phyloP scores from a whole-genome alignment of 2,329 filamentous ascomycete genomes.

The Colletotrichum ledebouriae region DNA sequence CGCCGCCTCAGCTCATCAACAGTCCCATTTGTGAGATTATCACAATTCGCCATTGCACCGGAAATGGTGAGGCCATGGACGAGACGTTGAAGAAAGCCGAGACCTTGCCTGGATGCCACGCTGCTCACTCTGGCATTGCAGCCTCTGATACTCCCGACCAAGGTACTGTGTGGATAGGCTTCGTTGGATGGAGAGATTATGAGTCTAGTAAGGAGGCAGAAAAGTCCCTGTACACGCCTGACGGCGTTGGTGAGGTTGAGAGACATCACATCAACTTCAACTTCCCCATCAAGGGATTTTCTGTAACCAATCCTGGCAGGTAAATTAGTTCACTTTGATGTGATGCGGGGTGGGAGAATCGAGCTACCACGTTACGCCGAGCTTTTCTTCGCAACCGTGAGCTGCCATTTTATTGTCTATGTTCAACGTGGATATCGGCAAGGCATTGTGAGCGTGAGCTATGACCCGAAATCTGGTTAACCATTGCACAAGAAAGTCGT shows the following conservation, averaged over 20 bases:
- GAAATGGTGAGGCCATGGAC: slow-evolving; percentile 18
- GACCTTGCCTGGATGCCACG: slow-evolving; percentile 11
- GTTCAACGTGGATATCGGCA: no score
- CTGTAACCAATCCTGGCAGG: slow-evolving; percentile 38
- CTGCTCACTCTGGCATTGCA: slow-evolving; percentile 26
- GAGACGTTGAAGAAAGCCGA: slow-evolving; percentile 29
- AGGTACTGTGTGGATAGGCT: slow-evolving; percentile 35
- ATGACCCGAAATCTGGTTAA: no score
- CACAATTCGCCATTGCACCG: slow-evolving; percentile 24
- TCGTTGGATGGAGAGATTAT: slow-evolving; percentile 28
- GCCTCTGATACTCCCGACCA: slow-evolving; percentile 18
- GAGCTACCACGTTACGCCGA: not conserved
- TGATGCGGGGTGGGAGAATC: not conserved
- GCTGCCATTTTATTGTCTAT: no score
- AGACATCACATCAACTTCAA: slow-evolving; percentile 38
- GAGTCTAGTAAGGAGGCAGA: slow-evolving; percentile 35
- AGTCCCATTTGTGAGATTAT: slow-evolving; percentile 38
- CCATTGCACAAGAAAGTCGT: no score
- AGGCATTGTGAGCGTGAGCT: no score
- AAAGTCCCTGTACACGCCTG: slow-evolving; percentile 23
- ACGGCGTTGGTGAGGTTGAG: slow-evolving; percentile 18
- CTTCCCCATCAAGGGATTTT: slow-evolving; percentile 40
- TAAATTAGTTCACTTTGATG: not conserved
- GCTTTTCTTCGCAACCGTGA: not conserved
- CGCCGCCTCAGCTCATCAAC: slow-evolving; percentile 36